Base-by-base conservation (phyloP, 176 grass and related monocot genomes). In the Secale cereale region DNA sequence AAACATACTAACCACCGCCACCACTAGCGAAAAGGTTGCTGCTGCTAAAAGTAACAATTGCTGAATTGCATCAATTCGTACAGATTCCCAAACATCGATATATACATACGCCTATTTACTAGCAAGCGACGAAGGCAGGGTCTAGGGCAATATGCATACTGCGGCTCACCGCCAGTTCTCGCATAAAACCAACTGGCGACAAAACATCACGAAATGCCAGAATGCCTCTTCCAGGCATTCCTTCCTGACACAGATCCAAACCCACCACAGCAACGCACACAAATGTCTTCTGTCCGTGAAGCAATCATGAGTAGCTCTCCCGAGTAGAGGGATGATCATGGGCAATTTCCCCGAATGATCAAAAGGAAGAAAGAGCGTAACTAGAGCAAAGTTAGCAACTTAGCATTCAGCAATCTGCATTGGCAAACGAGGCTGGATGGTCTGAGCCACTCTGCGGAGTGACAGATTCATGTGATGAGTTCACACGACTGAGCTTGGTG, bases 61-160 rank as follows among this genome's bases (percentile, higher is more conserved):
- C 56, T n/a, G 15, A 87, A 81, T 15, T n/a, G 16, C 81, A 85
- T 52, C 25, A 22, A 87, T 77, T 32, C 77, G 54, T 70, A 83
- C 61, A 83, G 35, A 83, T 68, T 40, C 67, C 65, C n/a, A 1
- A 67, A 36, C 27, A 35, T 37, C 22, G 17, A 81, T 84, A 84
- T 87, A 91, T 81, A 84, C 78, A 78, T 79, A 86, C 81, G 80
- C n/a, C 87, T 89, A 86, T 70, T 84, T 86, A 84, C 80, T 84
- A 57, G 65, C 78, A 85, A 71, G 54, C 32, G 82, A 19, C 28
- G 12, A 41, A 76, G 57, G 28, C n/a, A 19, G 16, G 52, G 50
- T n/a, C 15, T 61, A 71, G 54, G 65, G 46, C 19, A 33, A 16
- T 41, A 22, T 41, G 26, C 60, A 80, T 50, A 70, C 52, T 75